phyloP scores from a whole-genome alignment of 2,329 filamentous ascomycete species.

The Sarocladium strictum region DNA sequence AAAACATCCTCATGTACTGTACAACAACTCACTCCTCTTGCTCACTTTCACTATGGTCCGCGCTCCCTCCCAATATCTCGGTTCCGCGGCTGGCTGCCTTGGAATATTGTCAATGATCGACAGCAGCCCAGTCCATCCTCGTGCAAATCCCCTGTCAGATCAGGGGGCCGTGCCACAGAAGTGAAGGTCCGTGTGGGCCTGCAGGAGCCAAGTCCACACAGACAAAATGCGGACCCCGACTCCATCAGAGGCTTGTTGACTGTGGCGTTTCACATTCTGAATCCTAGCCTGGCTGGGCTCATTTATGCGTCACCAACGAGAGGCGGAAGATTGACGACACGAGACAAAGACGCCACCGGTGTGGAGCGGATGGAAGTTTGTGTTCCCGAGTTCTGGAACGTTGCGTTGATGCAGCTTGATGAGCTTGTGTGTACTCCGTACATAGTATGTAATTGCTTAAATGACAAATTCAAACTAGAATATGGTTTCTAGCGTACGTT shows the following conservation, averaged over 20 bases:
- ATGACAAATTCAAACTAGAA: too few relatives aligned
- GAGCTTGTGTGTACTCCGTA: too few relatives aligned
- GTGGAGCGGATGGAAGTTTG: neutral
- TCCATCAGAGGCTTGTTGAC: neutral
- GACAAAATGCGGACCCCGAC: neutral
- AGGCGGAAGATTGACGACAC: neutral
- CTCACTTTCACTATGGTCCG: too few relatives aligned
- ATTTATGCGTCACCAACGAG: neutral
- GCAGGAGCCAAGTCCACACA: neutral
- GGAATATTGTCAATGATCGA: conserved; percentile 6
- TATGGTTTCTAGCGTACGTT: too few relatives aligned
- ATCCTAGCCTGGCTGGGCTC: neutral
- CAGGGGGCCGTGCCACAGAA: neutral
- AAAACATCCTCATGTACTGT: too few relatives aligned
- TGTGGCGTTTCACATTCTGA: conserved; percentile 7
- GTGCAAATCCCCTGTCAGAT: neutral
- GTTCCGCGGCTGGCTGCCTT: neutral
- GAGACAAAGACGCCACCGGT: neutral
- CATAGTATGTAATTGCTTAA: too few relatives aligned
- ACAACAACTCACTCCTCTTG: too few relatives aligned
- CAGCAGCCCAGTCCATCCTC: conserved; percentile 2
- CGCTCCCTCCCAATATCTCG: too few relatives aligned
- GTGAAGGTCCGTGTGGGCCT: neutral
- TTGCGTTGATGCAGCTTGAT: neutral
- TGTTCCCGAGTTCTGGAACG: neutral